Evolutionary conservation across 164 flowering plant genomes (phyloP).

Genomic region (Stephania japonica): DNA sequence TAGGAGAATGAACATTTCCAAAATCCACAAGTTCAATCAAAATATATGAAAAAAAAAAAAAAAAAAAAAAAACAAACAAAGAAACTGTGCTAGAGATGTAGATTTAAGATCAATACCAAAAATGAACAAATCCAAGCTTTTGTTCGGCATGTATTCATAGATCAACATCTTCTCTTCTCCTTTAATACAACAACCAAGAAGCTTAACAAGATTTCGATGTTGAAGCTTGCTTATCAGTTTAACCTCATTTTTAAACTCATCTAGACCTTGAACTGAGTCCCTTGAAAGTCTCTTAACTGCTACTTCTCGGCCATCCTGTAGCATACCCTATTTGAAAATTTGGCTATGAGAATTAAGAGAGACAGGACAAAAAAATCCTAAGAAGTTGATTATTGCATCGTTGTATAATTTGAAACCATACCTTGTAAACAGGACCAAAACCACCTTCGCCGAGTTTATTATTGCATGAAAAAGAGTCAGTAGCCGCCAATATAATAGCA

Average conservation of each 20-base stretch:
- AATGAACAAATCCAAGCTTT: constrained; percentile 9
- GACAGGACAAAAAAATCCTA: not conserved
- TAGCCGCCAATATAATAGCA: not conserved
- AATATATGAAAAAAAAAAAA: too few relatives aligned
- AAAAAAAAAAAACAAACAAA: too few relatives aligned
- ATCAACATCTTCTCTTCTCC: constrained; percentile 14
- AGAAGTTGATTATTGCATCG: not conserved
- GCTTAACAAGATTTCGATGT: constrained; percentile 16
- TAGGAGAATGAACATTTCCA: not conserved
- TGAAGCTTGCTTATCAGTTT: constrained; percentile 13
- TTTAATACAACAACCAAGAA: constrained; percentile 14
- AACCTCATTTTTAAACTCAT: constrained; percentile 16
- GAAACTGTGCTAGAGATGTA: too few relatives aligned
- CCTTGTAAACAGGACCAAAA: constrained; percentile 9
- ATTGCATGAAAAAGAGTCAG: not conserved
- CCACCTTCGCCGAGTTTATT: constrained; percentile 6
- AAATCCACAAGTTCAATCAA: too few relatives aligned
- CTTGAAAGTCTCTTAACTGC: constrained; percentile 16
- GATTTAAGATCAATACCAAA: constrained; percentile 7
- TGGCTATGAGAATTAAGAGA: not conserved
- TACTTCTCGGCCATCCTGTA: constrained; percentile 8
- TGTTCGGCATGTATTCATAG: constrained; percentile 18
- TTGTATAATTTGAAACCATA: not conserved
- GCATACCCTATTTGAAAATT: constrained; percentile 4
- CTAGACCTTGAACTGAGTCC: constrained; percentile 6